A percentile compares a stretch with the other conserved stretches of the same genome.
Evolutionary conservation across 495 filamentous ascomycete genomes (phyloP).

Genomic region (Aspergillus conjunctus): DNA sequence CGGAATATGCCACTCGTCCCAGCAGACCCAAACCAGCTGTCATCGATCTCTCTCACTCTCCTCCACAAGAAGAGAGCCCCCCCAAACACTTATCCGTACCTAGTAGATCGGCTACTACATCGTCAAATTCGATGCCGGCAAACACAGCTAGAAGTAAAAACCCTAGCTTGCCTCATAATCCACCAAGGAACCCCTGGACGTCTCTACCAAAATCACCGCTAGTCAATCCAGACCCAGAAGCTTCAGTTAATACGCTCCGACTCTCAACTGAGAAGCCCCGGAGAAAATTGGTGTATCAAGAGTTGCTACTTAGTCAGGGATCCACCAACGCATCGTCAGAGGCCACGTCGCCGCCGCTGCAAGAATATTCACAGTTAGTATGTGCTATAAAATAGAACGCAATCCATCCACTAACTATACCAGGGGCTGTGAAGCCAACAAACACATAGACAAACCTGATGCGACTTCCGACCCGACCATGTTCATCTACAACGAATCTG

Average conservation of each 20-base stretch:
- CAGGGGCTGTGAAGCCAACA: constrained; percentile 5
- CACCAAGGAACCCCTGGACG: neutral
- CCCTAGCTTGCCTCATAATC: neutral
- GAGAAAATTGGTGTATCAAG: constrained; percentile 52
- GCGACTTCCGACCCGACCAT: constrained; percentile 33
- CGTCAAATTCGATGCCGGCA: neutral
- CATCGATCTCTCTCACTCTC: constrained; percentile 13
- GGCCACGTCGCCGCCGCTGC: constrained; percentile 3
- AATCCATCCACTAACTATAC: constrained; percentile 15
- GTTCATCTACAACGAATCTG: constrained; percentile 37
- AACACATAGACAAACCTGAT: neutral
- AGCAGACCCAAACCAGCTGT: constrained; percentile 1
- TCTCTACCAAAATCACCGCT: neutral
- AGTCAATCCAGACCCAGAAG: constrained; percentile 6
- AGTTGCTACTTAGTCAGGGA: constrained; percentile 35
- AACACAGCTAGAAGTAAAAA: neutral
- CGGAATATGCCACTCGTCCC: constrained; percentile 7
- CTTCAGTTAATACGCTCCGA: constrained; percentile 33
- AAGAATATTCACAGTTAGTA: constrained; percentile 38
- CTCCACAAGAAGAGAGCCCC: constrained; percentile 1
- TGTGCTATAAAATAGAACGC: constrained; percentile 19
- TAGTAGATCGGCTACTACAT: neutral
- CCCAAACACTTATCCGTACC: neutral
- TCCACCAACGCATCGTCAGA: constrained; percentile 20
- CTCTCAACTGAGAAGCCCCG: constrained; percentile 42